phyloP scores from a whole-genome alignment of 148 eudicot genomes.

The Rhododendron simsii region DNA sequence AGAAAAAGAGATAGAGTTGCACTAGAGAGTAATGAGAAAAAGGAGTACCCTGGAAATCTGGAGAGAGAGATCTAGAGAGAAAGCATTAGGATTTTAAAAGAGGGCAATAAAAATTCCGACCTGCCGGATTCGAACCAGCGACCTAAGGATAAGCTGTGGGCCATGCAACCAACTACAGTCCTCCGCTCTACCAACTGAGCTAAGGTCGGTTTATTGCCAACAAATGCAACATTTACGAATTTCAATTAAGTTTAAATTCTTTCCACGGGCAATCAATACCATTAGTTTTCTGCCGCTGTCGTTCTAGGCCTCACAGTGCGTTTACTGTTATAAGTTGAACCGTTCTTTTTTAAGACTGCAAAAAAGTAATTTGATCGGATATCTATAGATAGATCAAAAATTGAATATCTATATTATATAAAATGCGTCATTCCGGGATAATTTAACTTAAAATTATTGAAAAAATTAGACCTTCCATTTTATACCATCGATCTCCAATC shows the following conservation, averaged over 20 bases:
- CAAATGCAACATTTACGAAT: fast-evolving
- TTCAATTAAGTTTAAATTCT: too few relatives aligned
- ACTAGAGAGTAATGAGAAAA: background rate
- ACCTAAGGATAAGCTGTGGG: slow-evolving; percentile 41
- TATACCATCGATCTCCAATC: too few relatives aligned
- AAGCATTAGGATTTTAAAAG: background rate
- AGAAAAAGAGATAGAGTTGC: too few relatives aligned
- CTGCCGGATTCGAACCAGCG: slow-evolving; percentile 78
- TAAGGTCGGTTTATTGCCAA: background rate
- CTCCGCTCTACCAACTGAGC: slow-evolving; percentile 17
- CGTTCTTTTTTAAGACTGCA: background rate
- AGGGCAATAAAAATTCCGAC: slow-evolving; percentile 28
- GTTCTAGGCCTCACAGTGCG: too few relatives aligned
- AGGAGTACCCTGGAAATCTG: background rate
- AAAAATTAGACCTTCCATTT: background rate
- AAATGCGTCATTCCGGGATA: background rate
- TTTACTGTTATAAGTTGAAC: background rate
- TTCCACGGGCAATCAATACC: too few relatives aligned
- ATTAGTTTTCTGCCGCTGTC: too few relatives aligned
- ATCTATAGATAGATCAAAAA: too few relatives aligned
- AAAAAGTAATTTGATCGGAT: background rate
- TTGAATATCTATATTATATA: too few relatives aligned
- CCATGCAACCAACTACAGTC: background rate
- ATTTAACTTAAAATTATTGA: too few relatives aligned
- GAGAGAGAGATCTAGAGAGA: background rate